Percentiles rank a stretch among this genome's conserved stretches.
Evolutionary conservation across 768 basidiomycete genomes (phyloP).

Genomic region (Serpula lacrymans): DNA sequence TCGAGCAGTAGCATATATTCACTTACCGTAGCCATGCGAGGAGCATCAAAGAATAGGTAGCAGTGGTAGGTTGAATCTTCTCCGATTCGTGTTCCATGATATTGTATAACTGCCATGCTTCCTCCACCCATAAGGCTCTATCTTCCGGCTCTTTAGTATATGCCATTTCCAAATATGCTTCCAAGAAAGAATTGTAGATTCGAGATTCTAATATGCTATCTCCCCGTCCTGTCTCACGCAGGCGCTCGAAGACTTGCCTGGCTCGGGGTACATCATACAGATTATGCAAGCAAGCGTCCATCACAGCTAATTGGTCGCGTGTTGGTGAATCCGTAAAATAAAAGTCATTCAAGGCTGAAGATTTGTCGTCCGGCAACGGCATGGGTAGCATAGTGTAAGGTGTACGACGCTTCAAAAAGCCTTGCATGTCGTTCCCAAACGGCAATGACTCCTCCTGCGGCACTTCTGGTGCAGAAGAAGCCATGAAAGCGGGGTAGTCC

Average conservation of each 20-base stretch:
- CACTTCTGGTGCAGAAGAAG: conserved; percentile 20
- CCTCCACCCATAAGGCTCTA: conserved; percentile 55
- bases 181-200: conserved; percentile 64
- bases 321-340: conserved; percentile 65
- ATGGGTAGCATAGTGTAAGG: conserved; percentile 62
- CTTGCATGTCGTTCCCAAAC: conserved; percentile 38
- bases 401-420: conserved; percentile 46
- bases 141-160: conserved; percentile 40
- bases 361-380: conserved; percentile 52
- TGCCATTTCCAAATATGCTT: conserved; percentile 62
- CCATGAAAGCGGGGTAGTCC: conserved; percentile 40
- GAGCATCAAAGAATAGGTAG: conserved; percentile 71
- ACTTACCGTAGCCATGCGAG: conserved; percentile 52
- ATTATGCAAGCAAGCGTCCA: conserved; percentile 80
- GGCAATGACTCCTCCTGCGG: conserved; percentile 9
- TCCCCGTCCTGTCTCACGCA: conserved; percentile 43
- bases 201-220: conserved; percentile 45
- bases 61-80: conserved; percentile 45
- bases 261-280: conserved; percentile 76
- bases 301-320: conserved; percentile 69
- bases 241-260: conserved; percentile 61
- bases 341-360: conserved; percentile 39
- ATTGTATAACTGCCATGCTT: conserved; percentile 59
- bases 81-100: conserved; percentile 50
- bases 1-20: no score